Evolutionary conservation across 208 protist genomes (phyloP), one percentile per base, ranked within the genome.

Genomic region (Herpetomonas samuelpessoai): DNA sequence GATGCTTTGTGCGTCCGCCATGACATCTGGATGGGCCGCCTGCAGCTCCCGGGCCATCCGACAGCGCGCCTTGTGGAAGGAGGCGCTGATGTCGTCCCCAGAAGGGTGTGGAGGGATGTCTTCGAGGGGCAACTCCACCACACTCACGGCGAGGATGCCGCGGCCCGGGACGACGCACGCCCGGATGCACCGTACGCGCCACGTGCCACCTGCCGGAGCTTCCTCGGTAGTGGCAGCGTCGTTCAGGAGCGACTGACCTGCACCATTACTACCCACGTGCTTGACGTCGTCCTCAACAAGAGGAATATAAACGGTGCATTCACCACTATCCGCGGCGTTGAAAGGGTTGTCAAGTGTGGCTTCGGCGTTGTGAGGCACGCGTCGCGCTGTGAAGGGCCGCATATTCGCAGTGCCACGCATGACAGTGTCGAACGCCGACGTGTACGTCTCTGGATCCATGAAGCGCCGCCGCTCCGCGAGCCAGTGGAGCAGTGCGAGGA

Each of bases 401-500:
- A 41, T 14, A 14, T 14, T 6, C 35, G 6, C 9, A 14, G 35
- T 41, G 35, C 35, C 35, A 6, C 14, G 9, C 35, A 41, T 6
- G 35, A 41, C 14, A 6, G 9, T 41, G 35, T 41, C 35, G 14
- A 41, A 41, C 9, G 14, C 35, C 9, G 35, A 6, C 14, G 6
- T 14, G 35, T 41, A 41, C 14, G 35, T 41, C 14, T 41, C 35
- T 41, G 35, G 35, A 18, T 41, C 14, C 35, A 41, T 41, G 35
- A 18, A 41, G 35, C 35, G 12, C 4, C 47, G 44, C 19, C 27
- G 21, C 0, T 69, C 45, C 3, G 65, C 68, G 48, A 81, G 69
- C 68, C 69, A 76, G 22, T 69, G 74, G 57, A 81, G 69, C 19
- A 81, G 24, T 0, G 74, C 64, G 31, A 81, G 59, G 7, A 81